Evolutionary conservation across 2,329 filamentous ascomycete species (phyloP), one percentile per base, ranked within the genome.

Genomic region (Epichloe glyceriae): DNA sequence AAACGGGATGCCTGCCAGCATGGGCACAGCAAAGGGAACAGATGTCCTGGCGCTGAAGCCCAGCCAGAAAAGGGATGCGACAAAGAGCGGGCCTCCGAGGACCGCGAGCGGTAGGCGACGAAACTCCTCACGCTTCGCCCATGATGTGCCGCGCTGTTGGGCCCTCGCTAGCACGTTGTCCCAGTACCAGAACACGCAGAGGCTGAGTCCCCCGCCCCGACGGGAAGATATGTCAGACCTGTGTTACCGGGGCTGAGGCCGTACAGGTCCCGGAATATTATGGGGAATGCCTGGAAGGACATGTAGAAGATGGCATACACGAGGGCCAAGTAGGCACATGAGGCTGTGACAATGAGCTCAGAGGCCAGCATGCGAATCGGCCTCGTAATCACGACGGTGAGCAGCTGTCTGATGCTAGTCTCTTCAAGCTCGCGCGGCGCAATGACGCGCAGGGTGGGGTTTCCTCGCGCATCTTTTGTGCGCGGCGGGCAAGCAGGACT

Each of bases 261-360:
- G 63, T 89, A 88, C 3, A 82, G 61, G 17, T 67, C 62, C 54
- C 75, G 69, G 63, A 87, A 90, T 55, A 89, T 84, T 52, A 83
- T 72, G 2, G 82, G 82, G 62, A 83, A 90, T 1, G 85, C 83
- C 62, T 88, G 80, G 58, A 91, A 88, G 61, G 80, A 88, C 67
- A 91, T 86, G 71, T 78, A 78, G 60, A 79, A 78, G 56, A 78
- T 76, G 48, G 71, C 75, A 60, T 88, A 91, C 34, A 81, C 74
- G 33, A 90, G 71, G 33, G 86, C 80, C 10, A 89, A 71, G 64
- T 88, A 90, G 60, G 79, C 61, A 62, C 82, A 88, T 0, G 78
- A 79, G 46, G 80, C 83, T 17, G 81, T 71, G 7, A 91, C 85
- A 46, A 91, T 85, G 46, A 83, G 81, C 61, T 93, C 87, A 41